phyloP scores from a whole-genome alignment of 495 filamentous ascomycete genomes.

The Penicillium argentinense region DNA sequence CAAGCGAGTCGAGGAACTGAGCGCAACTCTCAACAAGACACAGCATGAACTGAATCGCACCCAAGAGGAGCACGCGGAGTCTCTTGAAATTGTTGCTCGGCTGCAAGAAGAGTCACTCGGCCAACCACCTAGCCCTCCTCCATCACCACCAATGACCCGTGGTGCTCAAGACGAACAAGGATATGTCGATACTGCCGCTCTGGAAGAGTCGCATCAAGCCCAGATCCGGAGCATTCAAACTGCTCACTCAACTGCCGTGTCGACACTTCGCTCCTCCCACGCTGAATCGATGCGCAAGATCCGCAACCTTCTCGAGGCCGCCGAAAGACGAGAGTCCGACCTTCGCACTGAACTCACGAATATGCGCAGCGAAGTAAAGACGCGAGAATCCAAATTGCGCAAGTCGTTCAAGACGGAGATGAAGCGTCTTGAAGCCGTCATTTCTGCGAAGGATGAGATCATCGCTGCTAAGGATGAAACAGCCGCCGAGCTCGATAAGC shows the following conservation, averaged over 20 bases:
- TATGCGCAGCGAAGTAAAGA: conserved; percentile 21
- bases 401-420: conserved; percentile 34
- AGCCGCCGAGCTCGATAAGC: conserved; percentile 38
- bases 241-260: conserved; percentile 38
- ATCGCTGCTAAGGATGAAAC: conserved; percentile 45
- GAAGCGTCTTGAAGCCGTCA: conserved; percentile 32
- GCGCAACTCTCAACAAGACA: conserved; percentile 32
- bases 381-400: conserved; percentile 26
- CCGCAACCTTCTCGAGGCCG: conserved; percentile 36
- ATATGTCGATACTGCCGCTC: conserved; percentile 13
- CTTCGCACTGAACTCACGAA: conserved; percentile 39
- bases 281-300: conserved; percentile 44
- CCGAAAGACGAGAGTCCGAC: conserved; percentile 45
- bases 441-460: conserved; percentile 44
- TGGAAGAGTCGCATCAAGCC: conserved; percentile 38
- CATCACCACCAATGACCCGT: conserved; percentile 22
- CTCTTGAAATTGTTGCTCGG: conserved; percentile 74
- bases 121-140: conserved; percentile 32
- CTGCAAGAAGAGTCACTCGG: conserved; percentile 77
- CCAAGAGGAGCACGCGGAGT: conserved; percentile 36
- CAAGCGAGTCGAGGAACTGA: conserved; percentile 34
- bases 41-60: conserved; percentile 34
- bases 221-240: conserved; percentile 41
- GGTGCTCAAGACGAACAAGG: conserved; percentile 2
- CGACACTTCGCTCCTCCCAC: conserved; percentile 42